Evolutionary conservation across 768 basidiomycete species (phyloP).

Genomic region (Butyriboletus loyo): DNA sequence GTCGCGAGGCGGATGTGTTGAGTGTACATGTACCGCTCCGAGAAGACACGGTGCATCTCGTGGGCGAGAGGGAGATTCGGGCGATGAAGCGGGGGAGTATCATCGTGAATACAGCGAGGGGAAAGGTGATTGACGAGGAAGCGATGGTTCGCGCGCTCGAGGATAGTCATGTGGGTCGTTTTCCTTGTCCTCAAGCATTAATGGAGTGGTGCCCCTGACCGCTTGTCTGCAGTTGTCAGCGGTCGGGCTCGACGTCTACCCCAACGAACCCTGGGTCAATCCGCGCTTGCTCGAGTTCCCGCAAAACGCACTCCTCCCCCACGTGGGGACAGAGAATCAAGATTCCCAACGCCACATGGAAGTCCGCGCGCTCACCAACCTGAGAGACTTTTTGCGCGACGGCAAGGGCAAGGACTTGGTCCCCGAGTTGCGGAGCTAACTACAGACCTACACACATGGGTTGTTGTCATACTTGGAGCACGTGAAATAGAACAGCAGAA

Average conservation of each 20-base stretch:
- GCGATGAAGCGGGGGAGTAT: slow-evolving; percentile 74
- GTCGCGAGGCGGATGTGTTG: slow-evolving; percentile 73
- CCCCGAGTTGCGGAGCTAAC: slow-evolving; percentile 41
- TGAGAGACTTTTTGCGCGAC: slow-evolving; percentile 63
- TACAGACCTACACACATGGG: slow-evolving; percentile 6
- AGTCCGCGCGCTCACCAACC: slow-evolving; percentile 74
- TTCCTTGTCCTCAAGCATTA: too few species aligned
- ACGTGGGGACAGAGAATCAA: slow-evolving; percentile 87
- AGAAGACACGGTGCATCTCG: slow-evolving; percentile 66
- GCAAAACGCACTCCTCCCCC: slow-evolving; percentile 82
- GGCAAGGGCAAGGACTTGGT: slow-evolving; percentile 70
- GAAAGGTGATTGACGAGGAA: slow-evolving; percentile 84
- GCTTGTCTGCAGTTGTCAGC: neutral
- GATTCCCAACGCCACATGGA: slow-evolving; percentile 84
- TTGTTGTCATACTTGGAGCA: neutral
- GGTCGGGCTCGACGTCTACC: slow-evolving; percentile 84
- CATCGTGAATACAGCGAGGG: slow-evolving; percentile 87
- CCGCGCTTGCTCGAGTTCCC: slow-evolving; percentile 77
- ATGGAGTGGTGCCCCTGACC: neutral
- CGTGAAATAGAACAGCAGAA: neutral
- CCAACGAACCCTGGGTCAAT: slow-evolving; percentile 79
- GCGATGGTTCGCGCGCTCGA: slow-evolving; percentile 84
- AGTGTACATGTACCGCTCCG: slow-evolving; percentile 84
- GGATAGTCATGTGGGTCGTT: slow-evolving; percentile 73
- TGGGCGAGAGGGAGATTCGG: slow-evolving; percentile 74